These are phyloP conservation scores for Cudoniella acicularis DNA, from an alignment of 495 filamentous ascomycete species.

Conservation along the genomic window DNA sequence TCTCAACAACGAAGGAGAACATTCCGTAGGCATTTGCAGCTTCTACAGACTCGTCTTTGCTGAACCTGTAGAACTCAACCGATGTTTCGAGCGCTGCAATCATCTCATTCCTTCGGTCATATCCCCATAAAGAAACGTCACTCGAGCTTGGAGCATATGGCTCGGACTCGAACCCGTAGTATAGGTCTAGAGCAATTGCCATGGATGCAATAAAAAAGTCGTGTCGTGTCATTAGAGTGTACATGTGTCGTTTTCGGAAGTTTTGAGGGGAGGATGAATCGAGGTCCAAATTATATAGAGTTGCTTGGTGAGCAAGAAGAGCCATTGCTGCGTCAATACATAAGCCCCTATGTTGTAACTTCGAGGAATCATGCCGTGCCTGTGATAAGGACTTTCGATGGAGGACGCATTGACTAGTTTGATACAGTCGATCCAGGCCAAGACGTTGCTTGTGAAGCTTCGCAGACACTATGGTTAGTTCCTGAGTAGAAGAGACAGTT, in stretches of 20 bases:
- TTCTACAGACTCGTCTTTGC: neutral
- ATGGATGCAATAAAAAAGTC: constrained; percentile 9
- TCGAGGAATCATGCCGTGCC: neutral
- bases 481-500: neutral
- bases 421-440: constrained; percentile 3
- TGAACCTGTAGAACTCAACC: neutral
- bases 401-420: neutral
- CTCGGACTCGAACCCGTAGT: neutral
- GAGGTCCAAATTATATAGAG: neutral
- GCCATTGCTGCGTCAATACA: constrained; percentile 9
- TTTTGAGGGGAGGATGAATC: neutral
- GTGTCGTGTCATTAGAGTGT: neutral
- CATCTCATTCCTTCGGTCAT: no score
- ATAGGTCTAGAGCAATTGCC: constrained; percentile 2
- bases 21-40: constrained; percentile 3
- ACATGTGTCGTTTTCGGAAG: neutral
- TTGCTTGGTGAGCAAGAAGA: constrained; percentile 1
- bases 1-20: constrained; percentile 7
- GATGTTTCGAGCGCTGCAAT: neutral
- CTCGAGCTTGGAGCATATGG: neutral
- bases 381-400: neutral
- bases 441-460: neutral
- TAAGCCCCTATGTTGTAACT: neutral
- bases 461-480: neutral
- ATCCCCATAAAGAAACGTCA: no score